phyloP scores from a whole-genome alignment of 2,329 filamentous ascomycete species.

The Hymenoscyphus occultus region DNA sequence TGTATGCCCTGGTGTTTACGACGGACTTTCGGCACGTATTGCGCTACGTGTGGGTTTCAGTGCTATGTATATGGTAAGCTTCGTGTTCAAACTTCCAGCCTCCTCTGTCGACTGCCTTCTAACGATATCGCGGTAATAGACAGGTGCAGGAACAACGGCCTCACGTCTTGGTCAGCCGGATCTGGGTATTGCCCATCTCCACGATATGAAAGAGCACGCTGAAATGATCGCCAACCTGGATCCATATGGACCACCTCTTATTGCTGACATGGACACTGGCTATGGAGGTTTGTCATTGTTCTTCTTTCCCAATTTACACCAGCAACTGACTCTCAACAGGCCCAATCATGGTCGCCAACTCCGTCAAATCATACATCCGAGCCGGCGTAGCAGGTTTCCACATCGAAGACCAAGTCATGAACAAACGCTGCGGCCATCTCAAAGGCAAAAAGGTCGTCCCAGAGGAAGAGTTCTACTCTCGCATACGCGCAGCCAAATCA shows the following conservation, averaged over 20 bases:
- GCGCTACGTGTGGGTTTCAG: constrained; percentile 62
- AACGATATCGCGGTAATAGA: constrained; percentile 34
- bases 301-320: not conserved
- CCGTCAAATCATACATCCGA: constrained; percentile 35
- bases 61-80: constrained; percentile 56
- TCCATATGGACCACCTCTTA: constrained; percentile 43
- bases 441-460: constrained; percentile 58
- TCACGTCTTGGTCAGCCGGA: constrained; percentile 49
- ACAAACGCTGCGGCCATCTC: constrained; percentile 65
- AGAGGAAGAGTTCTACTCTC: constrained; percentile 43
- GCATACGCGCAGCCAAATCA: constrained; percentile 54
- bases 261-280: constrained; percentile 53
- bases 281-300: constrained; percentile 41
- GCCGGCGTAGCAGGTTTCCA: constrained; percentile 58
- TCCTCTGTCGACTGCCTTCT: no score
- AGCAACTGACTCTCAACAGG: constrained; percentile 7
- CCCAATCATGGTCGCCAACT: constrained; percentile 42
- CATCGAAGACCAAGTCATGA: constrained; percentile 61
- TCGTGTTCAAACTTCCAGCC: not conserved
- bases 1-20: constrained; percentile 64
- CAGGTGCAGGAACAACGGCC: constrained; percentile 49
- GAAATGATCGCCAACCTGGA: constrained; percentile 52
- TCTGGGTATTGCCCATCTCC: constrained; percentile 48
- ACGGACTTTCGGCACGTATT: constrained; percentile 64
- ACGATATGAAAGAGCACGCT: constrained; percentile 52